Evolutionary conservation across 495 filamentous ascomycete genomes (phyloP).

Genomic region (Talaromyces wortmannii): DNA sequence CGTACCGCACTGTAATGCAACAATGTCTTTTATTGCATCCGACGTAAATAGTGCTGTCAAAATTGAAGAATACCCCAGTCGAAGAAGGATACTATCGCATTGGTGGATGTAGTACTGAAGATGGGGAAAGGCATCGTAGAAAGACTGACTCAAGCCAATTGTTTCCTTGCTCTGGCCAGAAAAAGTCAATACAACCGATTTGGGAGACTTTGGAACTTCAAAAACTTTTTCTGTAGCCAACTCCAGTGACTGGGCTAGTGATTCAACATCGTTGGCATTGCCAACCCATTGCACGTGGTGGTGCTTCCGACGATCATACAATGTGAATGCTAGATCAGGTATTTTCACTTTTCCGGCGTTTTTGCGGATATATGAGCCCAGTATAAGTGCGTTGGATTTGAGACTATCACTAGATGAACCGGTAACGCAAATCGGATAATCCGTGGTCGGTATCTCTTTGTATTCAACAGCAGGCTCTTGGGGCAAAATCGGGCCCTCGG

Average conservation of each 20-base stretch:
- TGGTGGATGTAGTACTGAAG: constrained; percentile 25
- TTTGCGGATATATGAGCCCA: background rate
- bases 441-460: background rate
- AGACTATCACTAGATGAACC: background rate
- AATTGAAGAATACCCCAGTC: constrained; percentile 24
- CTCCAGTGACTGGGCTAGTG: background rate
- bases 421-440: background rate
- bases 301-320: background rate
- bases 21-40: constrained; percentile 23
- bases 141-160: background rate
- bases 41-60: constrained; percentile 41
- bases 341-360: background rate
- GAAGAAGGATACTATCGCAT: constrained; percentile 16
- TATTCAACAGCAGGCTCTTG: background rate
- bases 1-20: constrained; percentile 30
- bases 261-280: background rate
- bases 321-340: background rate
- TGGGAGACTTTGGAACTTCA: background rate
- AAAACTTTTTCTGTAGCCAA: background rate
- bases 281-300: background rate
- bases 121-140: background rate
- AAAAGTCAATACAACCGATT: background rate
- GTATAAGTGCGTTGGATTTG: background rate
- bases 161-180: background rate
- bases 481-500: background rate